These are phyloP conservation scores for Venturia asperata DNA, from an alignment of 2,329 filamentous ascomycete species.

Conservation along the genomic window DNA sequence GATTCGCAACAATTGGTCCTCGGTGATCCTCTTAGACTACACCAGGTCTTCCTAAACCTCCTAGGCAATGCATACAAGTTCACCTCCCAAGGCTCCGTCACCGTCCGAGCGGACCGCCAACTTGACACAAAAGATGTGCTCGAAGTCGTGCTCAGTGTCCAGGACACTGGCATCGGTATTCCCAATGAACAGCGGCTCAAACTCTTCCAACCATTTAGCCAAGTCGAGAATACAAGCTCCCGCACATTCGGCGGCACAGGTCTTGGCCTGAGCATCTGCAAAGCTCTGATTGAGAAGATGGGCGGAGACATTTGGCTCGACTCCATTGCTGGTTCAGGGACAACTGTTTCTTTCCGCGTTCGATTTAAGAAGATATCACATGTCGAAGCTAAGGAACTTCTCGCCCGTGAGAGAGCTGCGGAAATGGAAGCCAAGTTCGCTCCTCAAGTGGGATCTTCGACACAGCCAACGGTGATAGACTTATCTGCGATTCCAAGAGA, in stretches of 20 bases:
- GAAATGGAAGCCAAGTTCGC: slow-evolving; percentile 53
- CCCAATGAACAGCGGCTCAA: slow-evolving; percentile 74
- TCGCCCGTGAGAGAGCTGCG: slow-evolving; percentile 39
- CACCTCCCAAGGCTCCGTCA: slow-evolving; percentile 78
- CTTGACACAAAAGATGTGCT: slow-evolving; percentile 63
- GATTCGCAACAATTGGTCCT: slow-evolving; percentile 48
- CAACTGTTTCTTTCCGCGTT: slow-evolving; percentile 69
- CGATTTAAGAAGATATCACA: slow-evolving; percentile 76
- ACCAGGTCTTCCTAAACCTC: slow-evolving; percentile 62
- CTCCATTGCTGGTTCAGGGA: slow-evolving; percentile 65
- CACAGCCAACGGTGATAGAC: slow-evolving; percentile 46
- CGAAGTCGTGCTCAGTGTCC: slow-evolving; percentile 74
- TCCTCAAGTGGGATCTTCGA: slow-evolving; percentile 33
- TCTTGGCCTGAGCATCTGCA: slow-evolving; percentile 87
- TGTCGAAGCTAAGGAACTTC: slow-evolving; percentile 36
- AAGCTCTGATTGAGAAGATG: slow-evolving; percentile 87
- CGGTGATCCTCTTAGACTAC: slow-evolving; percentile 45
- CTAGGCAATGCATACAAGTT: slow-evolving; percentile 94
- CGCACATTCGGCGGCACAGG: slow-evolving; percentile 89
- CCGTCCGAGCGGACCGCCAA: slow-evolving; percentile 68
- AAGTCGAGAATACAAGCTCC: slow-evolving; percentile 84
- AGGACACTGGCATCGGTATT: slow-evolving; percentile 88
- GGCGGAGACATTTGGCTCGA: slow-evolving; percentile 77
- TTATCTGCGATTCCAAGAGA: slow-evolving; percentile 68
- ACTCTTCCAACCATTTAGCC: slow-evolving; percentile 85